phyloP scores from a whole-genome alignment of 352 stramenopile species.

The Lagenidium giganteum region DNA sequence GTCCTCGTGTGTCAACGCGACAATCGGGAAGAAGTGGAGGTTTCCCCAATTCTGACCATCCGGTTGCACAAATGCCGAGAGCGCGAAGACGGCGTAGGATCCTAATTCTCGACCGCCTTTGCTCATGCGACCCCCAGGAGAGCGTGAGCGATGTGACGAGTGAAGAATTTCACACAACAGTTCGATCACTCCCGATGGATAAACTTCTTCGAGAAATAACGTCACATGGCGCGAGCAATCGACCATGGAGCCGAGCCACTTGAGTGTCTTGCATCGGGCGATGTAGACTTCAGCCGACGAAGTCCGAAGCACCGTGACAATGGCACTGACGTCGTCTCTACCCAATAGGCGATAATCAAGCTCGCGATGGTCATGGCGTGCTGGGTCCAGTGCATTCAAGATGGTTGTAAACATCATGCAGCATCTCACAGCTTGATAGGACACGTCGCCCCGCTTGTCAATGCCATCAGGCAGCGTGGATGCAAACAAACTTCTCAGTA shows the following conservation, averaged over 20 bases:
- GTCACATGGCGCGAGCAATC: slow-evolving; percentile 53
- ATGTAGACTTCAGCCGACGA: slow-evolving; percentile 19
- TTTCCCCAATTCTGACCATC: slow-evolving; percentile 49
- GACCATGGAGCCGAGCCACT: slow-evolving; percentile 77
- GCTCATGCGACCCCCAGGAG: slow-evolving; percentile 40
- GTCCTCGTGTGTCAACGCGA: slow-evolving; percentile 26
- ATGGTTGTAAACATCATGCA: slow-evolving; percentile 62
- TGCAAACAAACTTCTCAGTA: slow-evolving; percentile 3
- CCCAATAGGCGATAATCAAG: slow-evolving; percentile 44
- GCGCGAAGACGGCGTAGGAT: slow-evolving; percentile 55
- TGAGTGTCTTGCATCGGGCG: slow-evolving; percentile 53
- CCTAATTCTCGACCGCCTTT: slow-evolving; percentile 37
- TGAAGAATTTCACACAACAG: slow-evolving; percentile 54
- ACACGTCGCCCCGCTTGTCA: slow-evolving; percentile 16
- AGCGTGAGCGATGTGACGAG: slow-evolving; percentile 34
- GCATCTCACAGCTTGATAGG: slow-evolving; percentile 52
- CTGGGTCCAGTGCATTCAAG: slow-evolving; percentile 30
- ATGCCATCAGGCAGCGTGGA: not conserved
- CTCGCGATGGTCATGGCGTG: not conserved
- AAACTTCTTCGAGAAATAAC: slow-evolving; percentile 48
- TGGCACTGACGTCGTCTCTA: slow-evolving; percentile 31
- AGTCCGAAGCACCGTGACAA: slow-evolving; percentile 34
- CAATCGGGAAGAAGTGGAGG: slow-evolving; percentile 51
- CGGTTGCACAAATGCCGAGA: slow-evolving; percentile 68
- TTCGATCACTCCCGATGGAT: slow-evolving; percentile 52